These are phyloP conservation scores for Populus nigra DNA, from an alignment of 345 rosid genomes.

Conservation along the genomic window DNA sequence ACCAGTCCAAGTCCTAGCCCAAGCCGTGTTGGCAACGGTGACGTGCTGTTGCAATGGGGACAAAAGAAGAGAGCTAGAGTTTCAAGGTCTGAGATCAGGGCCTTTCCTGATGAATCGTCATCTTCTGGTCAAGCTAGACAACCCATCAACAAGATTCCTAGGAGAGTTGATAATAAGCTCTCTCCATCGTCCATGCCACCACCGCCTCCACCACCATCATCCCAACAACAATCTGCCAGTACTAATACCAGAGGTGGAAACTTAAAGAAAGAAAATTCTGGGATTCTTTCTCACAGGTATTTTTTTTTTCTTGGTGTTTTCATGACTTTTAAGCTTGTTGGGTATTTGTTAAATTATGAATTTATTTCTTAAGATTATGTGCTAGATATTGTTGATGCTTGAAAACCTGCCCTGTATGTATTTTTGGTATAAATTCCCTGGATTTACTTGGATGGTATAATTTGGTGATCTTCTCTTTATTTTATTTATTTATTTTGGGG, in stretches of 20 bases:
- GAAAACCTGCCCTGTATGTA: neutral
- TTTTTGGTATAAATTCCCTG: neutral
- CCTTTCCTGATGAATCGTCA: slow-evolving; percentile 49
- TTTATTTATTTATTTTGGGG: neutral
- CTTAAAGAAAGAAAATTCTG: slow-evolving; percentile 38
- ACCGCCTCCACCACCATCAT: slow-evolving; percentile 34
- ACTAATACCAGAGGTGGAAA: slow-evolving; percentile 14
- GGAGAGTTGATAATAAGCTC: slow-evolving; percentile 29
- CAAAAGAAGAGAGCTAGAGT: slow-evolving; percentile 62
- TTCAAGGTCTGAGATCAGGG: slow-evolving; percentile 53
- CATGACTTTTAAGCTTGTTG: neutral
- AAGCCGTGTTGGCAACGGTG: slow-evolving; percentile 33
- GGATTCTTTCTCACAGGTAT: slow-evolving; percentile 43
- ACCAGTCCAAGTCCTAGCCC: slow-evolving; percentile 24
- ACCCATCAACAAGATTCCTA: slow-evolving; percentile 24
- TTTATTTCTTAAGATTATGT: neutral
- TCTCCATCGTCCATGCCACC: slow-evolving; percentile 36
- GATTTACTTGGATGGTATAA: neutral
- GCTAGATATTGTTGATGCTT: neutral
- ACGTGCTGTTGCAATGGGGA: slow-evolving; percentile 64
- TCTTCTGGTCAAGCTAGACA: slow-evolving; percentile 44
- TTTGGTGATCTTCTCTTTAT: neutral
- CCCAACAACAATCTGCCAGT: neutral
- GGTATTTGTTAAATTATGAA: neutral
- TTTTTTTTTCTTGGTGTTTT: neutral